Evolutionary conservation across 306 rosid genomes (phyloP), one percentile per base, ranked within the genome.

Genomic region (Vicia sativa): DNA sequence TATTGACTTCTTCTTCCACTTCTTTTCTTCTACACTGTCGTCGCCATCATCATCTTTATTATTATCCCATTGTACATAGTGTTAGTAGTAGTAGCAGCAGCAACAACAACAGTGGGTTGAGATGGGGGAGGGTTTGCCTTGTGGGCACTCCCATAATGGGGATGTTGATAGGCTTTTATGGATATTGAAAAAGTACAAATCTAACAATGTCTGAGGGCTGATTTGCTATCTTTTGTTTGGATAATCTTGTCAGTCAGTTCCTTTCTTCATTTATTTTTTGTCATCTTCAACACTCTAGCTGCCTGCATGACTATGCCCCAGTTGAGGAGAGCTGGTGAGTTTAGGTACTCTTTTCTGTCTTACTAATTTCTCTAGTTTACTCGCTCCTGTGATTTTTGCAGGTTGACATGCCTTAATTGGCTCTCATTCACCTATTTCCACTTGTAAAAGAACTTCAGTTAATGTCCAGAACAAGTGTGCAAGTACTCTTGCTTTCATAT

Each of bases 201-300:
- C 29, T 31, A 7, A 45, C 55, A 9, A 60, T 11, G 43, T 76
- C 84, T 62, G 75, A 75, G 80, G 78, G 84, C 75, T 15, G 14
- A 11, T 21, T 13, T 29, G 4, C n/a, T 9, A 59, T 10, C 13
- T 21, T 10, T 6, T 21, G 4, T 52, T 19, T 52, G 28, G 29
- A 50, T 52, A 19, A 21, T 52, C 31, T 21, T 2, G 2, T 21
- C 23, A 21, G 1, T 21, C 23, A 21, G 23, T 21, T 21, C 23
- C 23, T 21, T 21, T 21, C 23, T 21, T 21, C 1, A 21, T 21
- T 21, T 21, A 21, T 21, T 21, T 21, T 21, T 21, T 21, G 23
- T 21, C 23, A 21, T 21, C 23, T 21, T 21, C 23, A 21, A 21
- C 23, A 21, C 23, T 21, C 23, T 21, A 21, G 23, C 23, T 21